A percentile compares a stretch with the other conserved stretches of the same genome.
These are phyloP conservation scores for Mycena haematopus DNA, from an alignment of 768 basidiomycete genomes.

Conservation along the genomic window DNA sequence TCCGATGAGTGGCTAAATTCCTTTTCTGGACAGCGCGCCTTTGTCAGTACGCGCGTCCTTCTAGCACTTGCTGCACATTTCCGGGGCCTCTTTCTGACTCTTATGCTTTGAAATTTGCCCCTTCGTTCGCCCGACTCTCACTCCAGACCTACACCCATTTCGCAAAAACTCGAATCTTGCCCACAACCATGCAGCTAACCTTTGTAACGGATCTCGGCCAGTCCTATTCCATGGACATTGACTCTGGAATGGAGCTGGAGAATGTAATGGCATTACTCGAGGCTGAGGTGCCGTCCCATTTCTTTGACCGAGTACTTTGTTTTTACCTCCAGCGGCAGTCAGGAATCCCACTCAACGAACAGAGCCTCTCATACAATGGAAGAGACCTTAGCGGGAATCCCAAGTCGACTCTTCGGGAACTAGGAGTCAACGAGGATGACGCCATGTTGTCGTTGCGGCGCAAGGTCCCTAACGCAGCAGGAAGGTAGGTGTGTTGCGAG, in stretches of 20 bases:
- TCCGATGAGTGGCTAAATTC: too few relatives aligned
- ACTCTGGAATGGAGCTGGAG: conserved; percentile 89
- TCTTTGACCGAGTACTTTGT: too few relatives aligned
- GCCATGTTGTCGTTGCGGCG: conserved; percentile 74
- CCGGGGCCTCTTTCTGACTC: background rate
- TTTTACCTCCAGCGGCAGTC: conserved; percentile 54
- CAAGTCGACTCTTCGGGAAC: conserved; percentile 70
- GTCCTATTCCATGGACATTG: conserved; percentile 78
- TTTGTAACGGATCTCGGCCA: conserved; percentile 74
- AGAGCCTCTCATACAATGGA: conserved; percentile 72
- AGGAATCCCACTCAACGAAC: conserved; percentile 72
- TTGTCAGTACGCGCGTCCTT: conserved; percentile 20
- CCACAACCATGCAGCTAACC: conserved; percentile 66
- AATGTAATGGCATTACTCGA: conserved; percentile 94
- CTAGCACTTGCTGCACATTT: conserved; percentile 26
- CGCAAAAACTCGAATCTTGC: conserved; percentile 1
- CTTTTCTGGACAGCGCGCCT: too few relatives aligned
- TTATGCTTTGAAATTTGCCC: background rate
- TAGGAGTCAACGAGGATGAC: conserved; percentile 63
- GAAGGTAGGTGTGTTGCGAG: conserved; percentile 40
- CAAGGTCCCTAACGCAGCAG: conserved; percentile 53
- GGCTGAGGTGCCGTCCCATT: conserved; percentile 70
- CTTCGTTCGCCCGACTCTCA: background rate
- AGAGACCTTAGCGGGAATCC: conserved; percentile 64
- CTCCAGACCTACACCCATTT: background rate